Evolutionary conservation across 2,329 filamentous ascomycete genomes (phyloP).

Genomic region (Claviceps sp.): DNA sequence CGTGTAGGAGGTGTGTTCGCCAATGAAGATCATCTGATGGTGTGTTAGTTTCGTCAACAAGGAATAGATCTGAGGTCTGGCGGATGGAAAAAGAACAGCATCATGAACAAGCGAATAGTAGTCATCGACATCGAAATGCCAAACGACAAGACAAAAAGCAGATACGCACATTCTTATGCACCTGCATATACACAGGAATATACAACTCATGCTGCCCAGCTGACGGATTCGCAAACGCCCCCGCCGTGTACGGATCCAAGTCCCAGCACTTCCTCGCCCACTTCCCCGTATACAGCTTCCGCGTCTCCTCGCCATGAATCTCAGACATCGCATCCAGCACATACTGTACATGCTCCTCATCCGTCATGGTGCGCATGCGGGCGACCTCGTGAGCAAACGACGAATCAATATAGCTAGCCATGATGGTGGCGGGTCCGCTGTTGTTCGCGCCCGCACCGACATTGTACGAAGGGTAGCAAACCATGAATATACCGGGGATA

Average conservation of each 20-base stretch:
- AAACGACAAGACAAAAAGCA: not conserved
- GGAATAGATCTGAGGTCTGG: not conserved
- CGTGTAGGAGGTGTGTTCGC: constrained; percentile 58
- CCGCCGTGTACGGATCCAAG: constrained; percentile 45
- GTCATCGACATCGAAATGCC: no score
- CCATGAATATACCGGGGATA: constrained; percentile 45
- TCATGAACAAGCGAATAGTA: not conserved
- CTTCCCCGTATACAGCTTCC: constrained; percentile 49
- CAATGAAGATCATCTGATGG: constrained; percentile 48
- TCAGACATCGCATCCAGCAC: constrained; percentile 53
- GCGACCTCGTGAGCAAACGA: constrained; percentile 24
- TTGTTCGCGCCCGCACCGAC: constrained; percentile 30
- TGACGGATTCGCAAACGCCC: constrained; percentile 46
- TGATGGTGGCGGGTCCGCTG: constrained; percentile 44
- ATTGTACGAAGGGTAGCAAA: constrained; percentile 56
- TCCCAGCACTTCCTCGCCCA: constrained; percentile 55
- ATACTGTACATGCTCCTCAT: constrained; percentile 48
- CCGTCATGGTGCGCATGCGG: constrained; percentile 27
- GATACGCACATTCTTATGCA: constrained; percentile 39
- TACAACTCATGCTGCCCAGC: constrained; percentile 57
- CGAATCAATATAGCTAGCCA: constrained; percentile 43
- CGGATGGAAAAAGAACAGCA: not conserved
- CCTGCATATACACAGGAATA: constrained; percentile 60
- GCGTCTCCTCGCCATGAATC: constrained; percentile 48
- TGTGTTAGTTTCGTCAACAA: not conserved